Evolutionary conservation across 2,329 filamentous ascomycete species (phyloP).

Genomic region (Colletotrichum higginsianum): DNA sequence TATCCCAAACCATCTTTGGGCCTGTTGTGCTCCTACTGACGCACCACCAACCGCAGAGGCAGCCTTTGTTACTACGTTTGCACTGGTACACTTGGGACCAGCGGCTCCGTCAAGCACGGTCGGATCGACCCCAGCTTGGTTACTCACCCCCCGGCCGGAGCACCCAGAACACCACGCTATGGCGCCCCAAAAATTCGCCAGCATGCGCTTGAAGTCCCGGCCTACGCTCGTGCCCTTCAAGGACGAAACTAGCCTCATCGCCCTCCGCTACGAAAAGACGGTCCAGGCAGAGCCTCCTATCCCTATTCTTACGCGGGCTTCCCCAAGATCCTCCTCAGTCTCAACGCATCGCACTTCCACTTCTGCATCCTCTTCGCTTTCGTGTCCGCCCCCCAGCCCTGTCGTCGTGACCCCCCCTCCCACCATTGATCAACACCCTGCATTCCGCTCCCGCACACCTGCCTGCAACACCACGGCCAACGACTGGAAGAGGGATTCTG

Average conservation of each 20-base stretch:
- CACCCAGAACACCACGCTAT: conserved; percentile 44
- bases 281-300: conserved; percentile 71
- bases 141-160: conserved; percentile 18
- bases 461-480: conserved; percentile 50
- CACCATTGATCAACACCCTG: conserved; percentile 66
- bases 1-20: conserved; percentile 14
- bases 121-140: conserved; percentile 26
- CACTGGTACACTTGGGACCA: conserved; percentile 6
- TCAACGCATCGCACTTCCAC: conserved; percentile 39
- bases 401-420: conserved; percentile 54
- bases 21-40: conserved; percentile 14
- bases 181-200: conserved; percentile 59
- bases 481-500: conserved; percentile 70
- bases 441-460: conserved; percentile 57
- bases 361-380: conserved; percentile 30
- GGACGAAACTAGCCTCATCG: conserved; percentile 66
- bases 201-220: conserved; percentile 59
- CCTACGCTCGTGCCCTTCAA: conserved; percentile 58
- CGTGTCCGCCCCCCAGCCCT: conserved; percentile 44
- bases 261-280: conserved; percentile 74
- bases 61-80: conserved; percentile 7
- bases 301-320: conserved; percentile 63
- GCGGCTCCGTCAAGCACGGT: conserved; percentile 30
- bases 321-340: conserved; percentile 48
- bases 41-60: conserved; percentile 23